A percentile compares a stretch with the other conserved stretches of the same genome.
Conservation (phyloP, 306 rosid species). For the Fragaria ananassa region DNA sequence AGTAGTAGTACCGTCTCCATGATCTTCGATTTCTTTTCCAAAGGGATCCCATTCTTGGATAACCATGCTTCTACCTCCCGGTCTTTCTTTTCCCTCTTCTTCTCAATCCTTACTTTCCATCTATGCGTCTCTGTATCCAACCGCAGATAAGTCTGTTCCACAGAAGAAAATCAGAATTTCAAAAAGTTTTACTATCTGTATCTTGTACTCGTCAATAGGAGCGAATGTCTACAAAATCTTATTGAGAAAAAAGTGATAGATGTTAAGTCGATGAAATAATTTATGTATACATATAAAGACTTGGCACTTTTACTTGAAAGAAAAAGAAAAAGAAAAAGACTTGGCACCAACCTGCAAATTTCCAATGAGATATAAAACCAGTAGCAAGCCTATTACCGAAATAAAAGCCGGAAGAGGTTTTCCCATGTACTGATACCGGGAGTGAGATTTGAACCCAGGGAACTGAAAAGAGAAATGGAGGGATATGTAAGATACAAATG, state of each 20-base stretch:
- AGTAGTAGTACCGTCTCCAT: neutral
- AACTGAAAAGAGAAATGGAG: neutral
- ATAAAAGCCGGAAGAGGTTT: conserved; percentile 19
- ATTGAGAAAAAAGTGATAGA: too few species aligned
- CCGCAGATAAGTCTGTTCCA: too few species aligned
- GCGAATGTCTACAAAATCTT: neutral
- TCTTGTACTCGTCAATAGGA: too few species aligned
- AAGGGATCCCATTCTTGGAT: neutral
- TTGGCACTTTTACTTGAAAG: neutral
- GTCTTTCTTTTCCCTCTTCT: neutral
- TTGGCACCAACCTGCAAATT: conserved; percentile 24
- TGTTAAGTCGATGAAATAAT: too few species aligned
- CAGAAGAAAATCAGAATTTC: too few species aligned
- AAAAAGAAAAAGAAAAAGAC: neutral
- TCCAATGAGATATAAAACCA: conserved; percentile 23
- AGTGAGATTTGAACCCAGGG: conserved; percentile 25
- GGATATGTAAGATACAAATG: neutral
- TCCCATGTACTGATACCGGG: conserved; percentile 24
- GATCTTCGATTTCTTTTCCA: neutral
- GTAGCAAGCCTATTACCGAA: conserved; percentile 24
- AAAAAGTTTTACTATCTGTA: too few species aligned
- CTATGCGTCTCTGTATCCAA: neutral
- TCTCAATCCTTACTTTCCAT: too few species aligned
- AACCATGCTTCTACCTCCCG: neutral
- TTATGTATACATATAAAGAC: neutral